These are phyloP conservation scores for Musa beccarii DNA, from an alignment of 176 grass and related monocot genomes.

Conservation along the genomic window DNA sequence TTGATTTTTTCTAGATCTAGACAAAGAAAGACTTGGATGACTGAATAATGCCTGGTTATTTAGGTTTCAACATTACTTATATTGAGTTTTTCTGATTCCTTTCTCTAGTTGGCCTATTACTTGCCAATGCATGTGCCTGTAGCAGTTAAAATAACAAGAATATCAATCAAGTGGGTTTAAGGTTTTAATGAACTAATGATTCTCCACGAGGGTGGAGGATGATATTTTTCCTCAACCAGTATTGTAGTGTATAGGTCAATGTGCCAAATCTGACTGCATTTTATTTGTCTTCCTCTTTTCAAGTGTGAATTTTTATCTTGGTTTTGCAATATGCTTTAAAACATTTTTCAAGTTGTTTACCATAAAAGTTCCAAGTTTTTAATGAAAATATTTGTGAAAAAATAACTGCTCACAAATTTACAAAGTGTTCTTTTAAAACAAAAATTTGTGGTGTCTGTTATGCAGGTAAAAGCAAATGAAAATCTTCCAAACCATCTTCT, in stretches of 20 bases:
- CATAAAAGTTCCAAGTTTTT: no score
- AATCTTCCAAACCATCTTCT: constrained; percentile 24
- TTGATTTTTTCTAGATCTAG: no score
- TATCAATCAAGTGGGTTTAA: background rate
- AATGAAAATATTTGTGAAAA: no score
- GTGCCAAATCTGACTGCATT: background rate
- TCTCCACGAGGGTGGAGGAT: background rate
- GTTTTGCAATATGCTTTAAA: background rate
- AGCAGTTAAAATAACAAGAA: background rate
- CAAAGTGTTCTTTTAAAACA: background rate
- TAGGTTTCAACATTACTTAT: background rate
- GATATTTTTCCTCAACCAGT: background rate
- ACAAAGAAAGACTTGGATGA: background rate
- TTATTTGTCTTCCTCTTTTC: background rate
- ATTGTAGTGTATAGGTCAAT: background rate
- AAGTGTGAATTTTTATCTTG: no score
- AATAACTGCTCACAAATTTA: background rate
- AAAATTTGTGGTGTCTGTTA: background rate
- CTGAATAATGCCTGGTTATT: background rate
- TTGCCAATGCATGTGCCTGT: background rate
- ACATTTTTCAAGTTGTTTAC: background rate
- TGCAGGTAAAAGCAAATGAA: constrained; percentile 60
- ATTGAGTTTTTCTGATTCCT: background rate
- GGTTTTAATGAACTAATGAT: background rate
- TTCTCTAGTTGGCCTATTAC: background rate